A percentile compares a stretch with the other conserved stretches of the same genome.
Evolutionary conservation across 2,329 filamentous ascomycete species (phyloP).

Genomic region (Aspergillus costaricaensis): DNA sequence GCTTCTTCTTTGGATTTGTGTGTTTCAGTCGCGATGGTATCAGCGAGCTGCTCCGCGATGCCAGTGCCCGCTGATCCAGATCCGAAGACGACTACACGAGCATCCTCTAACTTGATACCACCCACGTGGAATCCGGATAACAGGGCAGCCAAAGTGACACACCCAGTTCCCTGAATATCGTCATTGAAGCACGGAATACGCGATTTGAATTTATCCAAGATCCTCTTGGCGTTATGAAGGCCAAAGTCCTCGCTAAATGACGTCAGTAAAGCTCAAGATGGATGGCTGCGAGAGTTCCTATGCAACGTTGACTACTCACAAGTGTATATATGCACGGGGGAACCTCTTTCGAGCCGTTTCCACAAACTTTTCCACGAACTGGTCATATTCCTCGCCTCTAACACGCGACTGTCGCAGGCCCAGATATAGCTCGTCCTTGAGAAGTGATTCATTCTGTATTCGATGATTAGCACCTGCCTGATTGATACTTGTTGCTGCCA

Average conservation of each 20-base stretch:
- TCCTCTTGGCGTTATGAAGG: constrained; percentile 70
- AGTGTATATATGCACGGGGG: constrained; percentile 81
- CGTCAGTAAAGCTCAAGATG: neutral
- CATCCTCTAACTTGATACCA: constrained; percentile 65
- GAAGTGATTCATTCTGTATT: constrained; percentile 65
- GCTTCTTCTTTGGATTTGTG: constrained; percentile 44
- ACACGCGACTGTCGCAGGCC: constrained; percentile 69
- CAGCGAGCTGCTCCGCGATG: constrained; percentile 80
- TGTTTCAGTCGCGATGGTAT: constrained; percentile 72
- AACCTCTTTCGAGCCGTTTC: constrained; percentile 67
- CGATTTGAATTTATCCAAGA: constrained; percentile 74
- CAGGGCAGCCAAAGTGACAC: constrained; percentile 80
- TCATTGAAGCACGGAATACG: constrained; percentile 86
- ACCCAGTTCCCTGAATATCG: constrained; percentile 86
- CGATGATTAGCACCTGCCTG: neutral
- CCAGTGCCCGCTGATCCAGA: constrained; percentile 80
- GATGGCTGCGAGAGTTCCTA: neutral
- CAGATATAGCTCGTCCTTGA: constrained; percentile 77
- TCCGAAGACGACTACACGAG: constrained; percentile 75
- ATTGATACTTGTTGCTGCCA: constrained; percentile 9
- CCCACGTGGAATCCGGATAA: constrained; percentile 73
- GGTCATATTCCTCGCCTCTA: constrained; percentile 71
- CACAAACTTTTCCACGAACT: constrained; percentile 76
- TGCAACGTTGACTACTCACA: constrained; percentile 43
- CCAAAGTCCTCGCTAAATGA: constrained; percentile 73